Evolutionary conservation across 805 yeast genomes (phyloP).

Genomic region (Yamadazyma olivae): DNA sequence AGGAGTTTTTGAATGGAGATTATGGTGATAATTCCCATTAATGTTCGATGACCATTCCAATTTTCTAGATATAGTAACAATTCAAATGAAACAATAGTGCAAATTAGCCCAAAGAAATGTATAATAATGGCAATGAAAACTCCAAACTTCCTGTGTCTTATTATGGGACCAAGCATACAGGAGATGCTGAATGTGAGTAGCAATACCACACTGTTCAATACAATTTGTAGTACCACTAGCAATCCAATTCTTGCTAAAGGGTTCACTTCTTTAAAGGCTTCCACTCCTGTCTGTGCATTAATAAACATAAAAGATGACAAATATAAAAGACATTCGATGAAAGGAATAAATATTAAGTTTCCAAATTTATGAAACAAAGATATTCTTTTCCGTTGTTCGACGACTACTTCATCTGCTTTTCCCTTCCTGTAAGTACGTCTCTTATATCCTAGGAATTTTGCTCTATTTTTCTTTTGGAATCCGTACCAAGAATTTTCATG

Average conservation of each 20-base stretch:
- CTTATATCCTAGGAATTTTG: slow-evolving; percentile 25
- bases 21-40: slow-evolving; percentile 38
- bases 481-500: slow-evolving; percentile 78
- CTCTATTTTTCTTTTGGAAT: slow-evolving; percentile 38
- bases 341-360: slow-evolving; percentile 17
- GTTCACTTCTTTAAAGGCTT: slow-evolving; percentile 28
- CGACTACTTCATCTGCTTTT: background rate
- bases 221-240: slow-evolving; percentile 48
- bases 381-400: slow-evolving; percentile 1
- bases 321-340: slow-evolving; percentile 13
- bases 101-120: slow-evolving; percentile 32
- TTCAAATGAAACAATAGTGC: slow-evolving; percentile 33
- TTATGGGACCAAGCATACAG: slow-evolving; percentile 33
- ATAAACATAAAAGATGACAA: slow-evolving; percentile 74
- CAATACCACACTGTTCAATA: slow-evolving; percentile 33
- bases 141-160: slow-evolving; percentile 32
- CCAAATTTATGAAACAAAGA: slow-evolving; percentile 9
- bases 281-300: slow-evolving; percentile 85
- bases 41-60: slow-evolving; percentile 36
- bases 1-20: slow-evolving; percentile 35
- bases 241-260: slow-evolving; percentile 62
- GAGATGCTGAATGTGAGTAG: slow-evolving; percentile 32
- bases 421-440: background rate
- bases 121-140: slow-evolving; percentile 38
- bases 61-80: slow-evolving; percentile 39